Evolutionary conservation across 2,329 filamentous ascomycete genomes (phyloP).

Genomic region (Claviceps sp.): DNA sequence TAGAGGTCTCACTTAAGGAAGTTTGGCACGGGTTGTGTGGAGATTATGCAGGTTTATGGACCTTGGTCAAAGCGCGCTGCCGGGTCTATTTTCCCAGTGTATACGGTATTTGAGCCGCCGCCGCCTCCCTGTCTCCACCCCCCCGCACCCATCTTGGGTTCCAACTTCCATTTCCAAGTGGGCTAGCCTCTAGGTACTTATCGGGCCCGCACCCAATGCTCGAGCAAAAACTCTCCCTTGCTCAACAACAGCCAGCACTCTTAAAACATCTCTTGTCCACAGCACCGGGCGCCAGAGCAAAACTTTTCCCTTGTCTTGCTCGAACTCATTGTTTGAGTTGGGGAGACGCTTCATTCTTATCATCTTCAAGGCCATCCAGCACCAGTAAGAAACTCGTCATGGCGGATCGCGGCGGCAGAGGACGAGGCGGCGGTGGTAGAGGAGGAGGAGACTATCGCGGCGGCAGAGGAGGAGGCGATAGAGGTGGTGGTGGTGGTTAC

Average conservation of each 20-base stretch:
- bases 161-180: no score
- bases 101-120: not conserved
- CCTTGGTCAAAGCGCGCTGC: no score
- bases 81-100: no score
- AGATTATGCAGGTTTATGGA: no score
- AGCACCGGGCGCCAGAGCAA: no score
- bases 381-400: constrained; percentile 6
- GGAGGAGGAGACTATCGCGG: constrained; percentile 5
- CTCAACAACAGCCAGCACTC: not conserved
- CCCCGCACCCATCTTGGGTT: not conserved
- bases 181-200: no score
- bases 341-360: not conserved
- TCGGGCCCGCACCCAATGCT: no score
- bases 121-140: not conserved
- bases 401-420: constrained; percentile 17
- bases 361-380: not conserved
- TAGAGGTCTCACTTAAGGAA: no score
- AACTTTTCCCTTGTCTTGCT: not conserved
- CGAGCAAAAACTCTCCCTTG: not conserved
- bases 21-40: no score
- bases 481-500: constrained; percentile 6
- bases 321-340: not conserved
- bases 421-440: constrained; percentile 7
- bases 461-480: constrained; percentile 12
- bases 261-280: no score